phyloP scores from a whole-genome alignment of 1,284 basidiomycete species.

The Cryptococcus maquisensis region DNA sequence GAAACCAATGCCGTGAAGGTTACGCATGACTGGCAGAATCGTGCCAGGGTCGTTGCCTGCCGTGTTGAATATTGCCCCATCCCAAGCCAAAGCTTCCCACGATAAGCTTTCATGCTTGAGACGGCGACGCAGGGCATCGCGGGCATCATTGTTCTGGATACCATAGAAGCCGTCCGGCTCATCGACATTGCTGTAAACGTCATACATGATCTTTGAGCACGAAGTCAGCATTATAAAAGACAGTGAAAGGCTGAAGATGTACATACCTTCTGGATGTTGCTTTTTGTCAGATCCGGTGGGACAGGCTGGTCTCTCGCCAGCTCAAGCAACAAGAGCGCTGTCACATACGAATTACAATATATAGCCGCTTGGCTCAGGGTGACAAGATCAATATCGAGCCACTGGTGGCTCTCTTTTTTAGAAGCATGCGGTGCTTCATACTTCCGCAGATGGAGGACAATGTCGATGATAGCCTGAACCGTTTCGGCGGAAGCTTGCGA shows the following conservation, averaged over 20 bases:
- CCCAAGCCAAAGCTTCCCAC: conserved; percentile 82
- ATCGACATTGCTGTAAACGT: conserved; percentile 89
- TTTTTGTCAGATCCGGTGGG: conserved; percentile 14
- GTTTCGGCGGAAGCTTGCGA: conserved; percentile 17
- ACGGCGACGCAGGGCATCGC: conserved; percentile 71
- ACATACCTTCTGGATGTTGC: conserved; percentile 34
- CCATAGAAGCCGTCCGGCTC: conserved; percentile 98
- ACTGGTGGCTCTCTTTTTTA: conserved; percentile 66
- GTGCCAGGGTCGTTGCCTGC: conserved; percentile 14
- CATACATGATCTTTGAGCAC: conserved; percentile 63
- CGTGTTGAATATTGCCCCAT: conserved; percentile 77
- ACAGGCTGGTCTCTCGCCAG: conserved; percentile 60
- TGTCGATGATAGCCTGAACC: conserved; percentile 61
- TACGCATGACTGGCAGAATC: conserved; percentile 58
- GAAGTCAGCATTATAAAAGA: not conserved
- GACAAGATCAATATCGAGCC: conserved; percentile 74
- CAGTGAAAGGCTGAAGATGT: not conserved
- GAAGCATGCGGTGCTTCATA: conserved; percentile 53
- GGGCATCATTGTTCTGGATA: conserved; percentile 70
- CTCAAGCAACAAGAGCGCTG: conserved; percentile 84
- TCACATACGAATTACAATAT: conserved; percentile 75
- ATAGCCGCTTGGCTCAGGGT: conserved; percentile 72
- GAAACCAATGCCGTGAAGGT: conserved; percentile 84
- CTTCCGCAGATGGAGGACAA: conserved; percentile 74
- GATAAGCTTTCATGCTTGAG: conserved; percentile 91